Conservation (phyloP, 2,329 filamentous ascomycete species). For the Diaporthe ilicicola region DNA sequence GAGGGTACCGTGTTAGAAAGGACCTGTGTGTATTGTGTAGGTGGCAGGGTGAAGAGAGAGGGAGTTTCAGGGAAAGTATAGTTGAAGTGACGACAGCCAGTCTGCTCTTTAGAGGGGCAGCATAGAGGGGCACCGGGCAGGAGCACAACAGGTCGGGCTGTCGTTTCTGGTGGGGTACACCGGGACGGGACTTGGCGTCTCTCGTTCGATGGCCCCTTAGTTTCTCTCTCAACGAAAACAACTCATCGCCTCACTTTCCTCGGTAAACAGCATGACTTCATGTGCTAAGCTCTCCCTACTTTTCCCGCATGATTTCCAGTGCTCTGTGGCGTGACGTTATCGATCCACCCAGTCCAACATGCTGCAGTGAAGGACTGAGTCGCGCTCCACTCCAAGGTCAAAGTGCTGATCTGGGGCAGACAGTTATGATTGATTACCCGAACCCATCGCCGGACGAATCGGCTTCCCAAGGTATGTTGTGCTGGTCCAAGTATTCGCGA, state of each 20-base stretch:
- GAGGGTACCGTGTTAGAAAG: not conserved
- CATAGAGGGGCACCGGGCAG: constrained; percentile 22
- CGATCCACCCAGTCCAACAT: constrained; percentile 11
- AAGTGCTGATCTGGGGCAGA: not conserved
- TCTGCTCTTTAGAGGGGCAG: constrained; percentile 25
- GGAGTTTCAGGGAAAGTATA: constrained; percentile 18
- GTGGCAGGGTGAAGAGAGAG: constrained; percentile 1
- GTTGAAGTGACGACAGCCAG: constrained; percentile 21
- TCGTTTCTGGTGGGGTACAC: constrained; percentile 18
- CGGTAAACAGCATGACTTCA: constrained; percentile 27
- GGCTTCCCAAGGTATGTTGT: not conserved
- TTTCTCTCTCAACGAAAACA: constrained; percentile 18
- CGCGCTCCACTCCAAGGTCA: constrained; percentile 2
- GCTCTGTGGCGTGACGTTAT: constrained; percentile 29
- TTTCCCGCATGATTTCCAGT: constrained; percentile 19
- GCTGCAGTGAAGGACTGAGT: not conserved
- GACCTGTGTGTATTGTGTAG: not conserved
- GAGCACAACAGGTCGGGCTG: not conserved
- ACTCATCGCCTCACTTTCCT: constrained; percentile 28
- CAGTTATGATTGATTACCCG: not conserved
- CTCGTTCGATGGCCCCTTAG: constrained; percentile 22
- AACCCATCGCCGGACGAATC: constrained; percentile 21
- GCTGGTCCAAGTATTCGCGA: not conserved
- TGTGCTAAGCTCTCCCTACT: constrained; percentile 19
- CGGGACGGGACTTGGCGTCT: constrained; percentile 20